Percentiles rank a stretch among this genome's conserved stretches.
phyloP scores from a whole-genome alignment of 305 asterid genomes.

The Fraxinus paxiana region DNA sequence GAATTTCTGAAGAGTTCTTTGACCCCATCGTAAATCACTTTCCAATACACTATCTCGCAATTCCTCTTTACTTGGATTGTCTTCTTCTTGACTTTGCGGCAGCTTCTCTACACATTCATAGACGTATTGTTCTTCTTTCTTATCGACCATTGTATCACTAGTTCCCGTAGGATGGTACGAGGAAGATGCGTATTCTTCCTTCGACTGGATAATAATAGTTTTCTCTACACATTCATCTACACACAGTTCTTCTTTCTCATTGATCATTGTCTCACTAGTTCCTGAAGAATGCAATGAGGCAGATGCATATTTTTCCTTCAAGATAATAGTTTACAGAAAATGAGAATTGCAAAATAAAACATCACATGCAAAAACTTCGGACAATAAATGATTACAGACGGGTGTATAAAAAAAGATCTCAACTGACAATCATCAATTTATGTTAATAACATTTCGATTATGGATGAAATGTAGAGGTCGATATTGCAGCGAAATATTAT shows the following conservation, averaged over 20 bases:
- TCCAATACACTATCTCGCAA: too few species aligned
- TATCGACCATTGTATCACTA: slow-evolving; percentile 22
- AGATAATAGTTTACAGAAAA: slow-evolving; percentile 1
- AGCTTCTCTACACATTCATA: slow-evolving; percentile 22
- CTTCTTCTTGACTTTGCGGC: slow-evolving; percentile 11
- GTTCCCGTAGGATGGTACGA: slow-evolving; percentile 21
- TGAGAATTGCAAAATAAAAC: slow-evolving; percentile 9
- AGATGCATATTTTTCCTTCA: slow-evolving; percentile 25
- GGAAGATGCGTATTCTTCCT: slow-evolving; percentile 25
- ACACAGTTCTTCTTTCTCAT: slow-evolving; percentile 14
- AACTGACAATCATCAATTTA: background rate
- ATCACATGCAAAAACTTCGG: background rate
- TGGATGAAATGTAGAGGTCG: background rate
- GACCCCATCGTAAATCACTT: slow-evolving; percentile 52
- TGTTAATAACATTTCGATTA: background rate
- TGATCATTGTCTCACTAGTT: slow-evolving; percentile 25
- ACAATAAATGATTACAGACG: background rate
- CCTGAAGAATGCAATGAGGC: slow-evolving; percentile 23
- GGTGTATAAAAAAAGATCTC: background rate
- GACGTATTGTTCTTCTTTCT: slow-evolving; percentile 15
- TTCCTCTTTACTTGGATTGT: slow-evolving; percentile 1
- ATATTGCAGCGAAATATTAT: background rate
- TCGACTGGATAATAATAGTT: slow-evolving; percentile 31
- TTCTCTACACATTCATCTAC: slow-evolving; percentile 23
- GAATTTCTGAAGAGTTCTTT: slow-evolving; percentile 49